Evolutionary conservation across 768 basidiomycete genomes (phyloP).

Genomic region (Auricularia auricula-judae): DNA sequence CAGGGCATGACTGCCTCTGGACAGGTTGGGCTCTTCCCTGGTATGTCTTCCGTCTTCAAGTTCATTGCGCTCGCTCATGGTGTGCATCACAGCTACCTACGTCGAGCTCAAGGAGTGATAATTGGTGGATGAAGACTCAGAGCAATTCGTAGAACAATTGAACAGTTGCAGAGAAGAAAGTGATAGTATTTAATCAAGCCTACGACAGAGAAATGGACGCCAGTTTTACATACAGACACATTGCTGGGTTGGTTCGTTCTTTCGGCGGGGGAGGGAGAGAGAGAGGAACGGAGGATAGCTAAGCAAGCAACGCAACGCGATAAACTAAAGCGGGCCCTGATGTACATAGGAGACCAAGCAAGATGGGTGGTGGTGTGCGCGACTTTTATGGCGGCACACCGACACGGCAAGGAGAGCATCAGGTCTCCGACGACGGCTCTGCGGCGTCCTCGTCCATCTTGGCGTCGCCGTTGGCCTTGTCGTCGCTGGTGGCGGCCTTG

Average conservation of each 20-base stretch:
- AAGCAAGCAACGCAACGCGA: not conserved
- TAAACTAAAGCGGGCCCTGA: not conserved
- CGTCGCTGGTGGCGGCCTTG: too few species aligned
- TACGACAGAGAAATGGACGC: not conserved
- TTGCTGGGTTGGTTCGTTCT: not conserved
- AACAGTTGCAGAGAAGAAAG: not conserved
- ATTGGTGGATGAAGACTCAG: not conserved
- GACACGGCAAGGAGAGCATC: not conserved
- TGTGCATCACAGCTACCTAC: slow-evolving; percentile 17
- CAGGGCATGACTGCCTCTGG: slow-evolving; percentile 50
- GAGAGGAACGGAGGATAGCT: not conserved
- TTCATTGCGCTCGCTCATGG: slow-evolving; percentile 15
- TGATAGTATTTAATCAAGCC: not conserved
- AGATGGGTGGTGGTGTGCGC: not conserved
- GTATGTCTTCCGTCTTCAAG: slow-evolving; percentile 26
- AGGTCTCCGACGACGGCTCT: not conserved
- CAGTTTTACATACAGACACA: not conserved
- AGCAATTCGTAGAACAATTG: not conserved
- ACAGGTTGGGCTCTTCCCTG: slow-evolving; percentile 62
- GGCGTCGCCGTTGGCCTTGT: not conserved
- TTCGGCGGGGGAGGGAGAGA: not conserved
- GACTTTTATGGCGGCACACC: not conserved
- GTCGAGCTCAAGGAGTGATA: slow-evolving; percentile 12
- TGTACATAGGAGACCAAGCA: not conserved
- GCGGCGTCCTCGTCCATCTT: not conserved